A percentile compares a stretch with the other conserved stretches of the same genome.
Conservation (phyloP, 106 monocot genomes). For the Phalaenopsis aphrodite region DNA sequence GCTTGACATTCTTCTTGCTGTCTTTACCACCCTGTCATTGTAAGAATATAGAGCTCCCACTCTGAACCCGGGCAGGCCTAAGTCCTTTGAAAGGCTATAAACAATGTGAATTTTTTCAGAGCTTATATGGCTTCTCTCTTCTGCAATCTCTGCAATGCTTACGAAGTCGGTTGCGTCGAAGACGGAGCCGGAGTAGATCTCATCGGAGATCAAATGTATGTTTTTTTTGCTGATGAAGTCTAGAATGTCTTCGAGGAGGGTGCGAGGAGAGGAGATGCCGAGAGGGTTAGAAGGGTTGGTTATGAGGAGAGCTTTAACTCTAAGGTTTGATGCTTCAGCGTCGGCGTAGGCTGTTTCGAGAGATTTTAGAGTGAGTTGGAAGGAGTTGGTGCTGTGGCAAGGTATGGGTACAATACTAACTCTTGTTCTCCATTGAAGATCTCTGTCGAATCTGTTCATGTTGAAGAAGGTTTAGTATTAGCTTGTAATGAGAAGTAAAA, state of each 20-base stretch:
- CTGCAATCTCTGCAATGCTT: constrained; percentile 62
- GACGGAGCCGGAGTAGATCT: constrained; percentile 84
- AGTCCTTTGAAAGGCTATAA: constrained; percentile 80
- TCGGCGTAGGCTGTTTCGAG: constrained; percentile 25
- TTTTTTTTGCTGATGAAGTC: constrained; percentile 40
- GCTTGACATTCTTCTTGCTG: constrained; percentile 82
- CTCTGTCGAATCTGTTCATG: constrained; percentile 58
- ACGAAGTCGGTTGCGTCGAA: constrained; percentile 52
- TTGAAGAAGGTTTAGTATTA: background rate
- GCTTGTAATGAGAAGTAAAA: too few relatives aligned
- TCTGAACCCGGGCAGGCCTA: constrained; percentile 66
- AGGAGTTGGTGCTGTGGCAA: constrained; percentile 49
- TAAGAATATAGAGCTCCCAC: constrained; percentile 74
- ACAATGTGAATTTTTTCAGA: constrained; percentile 44
- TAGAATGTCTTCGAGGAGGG: constrained; percentile 38
- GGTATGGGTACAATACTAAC: constrained; percentile 53
- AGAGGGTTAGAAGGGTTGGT: constrained; percentile 72
- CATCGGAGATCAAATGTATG: constrained; percentile 78
- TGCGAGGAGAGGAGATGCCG: constrained; percentile 23
- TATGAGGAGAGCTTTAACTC: constrained; percentile 38
- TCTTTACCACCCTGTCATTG: constrained; percentile 52
- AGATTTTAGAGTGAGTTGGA: constrained; percentile 36
- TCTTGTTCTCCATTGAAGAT: constrained; percentile 73
- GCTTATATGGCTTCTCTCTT: background rate
- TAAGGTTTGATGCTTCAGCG: constrained; percentile 19